A percentile compares a stretch with the other conserved stretches of the same genome.
Conservation (phyloP, 1,139 yeast species). For the Blastobotrys illinoisensis region DNA sequence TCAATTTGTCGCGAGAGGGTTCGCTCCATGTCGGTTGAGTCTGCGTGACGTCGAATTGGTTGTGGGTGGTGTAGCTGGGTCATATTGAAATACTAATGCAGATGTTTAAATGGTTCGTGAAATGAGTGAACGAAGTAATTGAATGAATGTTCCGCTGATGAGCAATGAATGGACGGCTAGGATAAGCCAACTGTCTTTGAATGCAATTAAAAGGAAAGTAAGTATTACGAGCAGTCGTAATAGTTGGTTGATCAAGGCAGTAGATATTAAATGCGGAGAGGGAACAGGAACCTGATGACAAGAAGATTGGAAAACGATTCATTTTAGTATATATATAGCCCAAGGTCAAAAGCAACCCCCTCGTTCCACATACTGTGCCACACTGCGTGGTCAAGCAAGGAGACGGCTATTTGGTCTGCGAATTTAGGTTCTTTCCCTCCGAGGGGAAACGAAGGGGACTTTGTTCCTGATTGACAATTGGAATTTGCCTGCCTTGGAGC, state of each 20-base stretch:
- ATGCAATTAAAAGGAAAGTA: background rate
- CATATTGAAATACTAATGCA: background rate
- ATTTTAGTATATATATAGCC: background rate
- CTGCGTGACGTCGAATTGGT: constrained; percentile 1
- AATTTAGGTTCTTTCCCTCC: background rate
- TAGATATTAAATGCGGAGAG: background rate
- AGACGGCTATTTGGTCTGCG: background rate
- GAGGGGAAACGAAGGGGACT: background rate
- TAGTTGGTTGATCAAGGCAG: background rate
- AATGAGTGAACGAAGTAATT: background rate
- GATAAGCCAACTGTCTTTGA: background rate
- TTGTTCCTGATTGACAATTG: background rate
- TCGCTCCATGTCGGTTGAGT: constrained; percentile 13
- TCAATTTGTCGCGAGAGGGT: constrained; percentile 22
- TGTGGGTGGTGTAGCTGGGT: background rate
- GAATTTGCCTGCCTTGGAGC: background rate
- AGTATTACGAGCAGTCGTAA: background rate
- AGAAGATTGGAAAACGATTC: background rate
- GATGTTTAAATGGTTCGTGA: background rate
- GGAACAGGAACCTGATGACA: background rate
- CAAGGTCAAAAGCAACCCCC: background rate
- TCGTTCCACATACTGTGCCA: background rate
- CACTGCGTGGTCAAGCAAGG: background rate
- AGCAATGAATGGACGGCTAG: background rate
- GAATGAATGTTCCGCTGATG: background rate